phyloP scores from a whole-genome alignment of 1,284 basidiomycete genomes.

The Moesziomyces sp. region DNA sequence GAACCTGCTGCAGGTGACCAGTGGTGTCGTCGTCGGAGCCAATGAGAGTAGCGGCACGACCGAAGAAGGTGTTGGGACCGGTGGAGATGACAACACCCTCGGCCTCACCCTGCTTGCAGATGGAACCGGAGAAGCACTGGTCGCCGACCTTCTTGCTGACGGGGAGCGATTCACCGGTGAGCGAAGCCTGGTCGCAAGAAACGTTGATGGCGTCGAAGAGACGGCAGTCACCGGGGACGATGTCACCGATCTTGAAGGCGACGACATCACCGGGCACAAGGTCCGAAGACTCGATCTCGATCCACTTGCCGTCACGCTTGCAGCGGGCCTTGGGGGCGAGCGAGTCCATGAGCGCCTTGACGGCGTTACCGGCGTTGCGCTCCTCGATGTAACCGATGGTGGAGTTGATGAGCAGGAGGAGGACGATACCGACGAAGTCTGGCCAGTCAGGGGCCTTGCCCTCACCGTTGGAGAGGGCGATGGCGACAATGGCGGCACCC shows the following conservation, averaged over 20 bases:
- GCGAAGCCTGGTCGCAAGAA: conserved; percentile 88
- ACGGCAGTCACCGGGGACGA: conserved; percentile 87
- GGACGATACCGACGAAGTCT: conserved; percentile 95
- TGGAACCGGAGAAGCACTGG: conserved; percentile 80
- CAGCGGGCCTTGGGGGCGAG: conserved; percentile 92
- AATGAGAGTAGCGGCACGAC: conserved; percentile 91
- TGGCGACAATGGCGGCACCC: conserved; percentile 93
- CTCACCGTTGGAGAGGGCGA: conserved; percentile 93
- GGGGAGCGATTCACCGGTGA: conserved; percentile 94
- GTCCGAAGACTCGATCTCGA: conserved; percentile 76
- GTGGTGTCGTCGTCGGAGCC: conserved; percentile 86
- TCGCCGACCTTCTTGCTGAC: conserved; percentile 79
- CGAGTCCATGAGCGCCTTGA: conserved; percentile 99
- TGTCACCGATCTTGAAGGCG: conserved; percentile 85
- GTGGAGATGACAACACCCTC: conserved; percentile 90
- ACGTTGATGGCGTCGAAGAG: conserved; percentile 79
- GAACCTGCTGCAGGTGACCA: conserved; percentile 80
- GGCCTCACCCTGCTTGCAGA: conserved; percentile 78
- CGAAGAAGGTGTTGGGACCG: conserved; percentile 90
- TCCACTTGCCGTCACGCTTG: conserved; percentile 72
- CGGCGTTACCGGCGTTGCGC: conserved; percentile 94
- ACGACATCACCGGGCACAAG: conserved; percentile 95
- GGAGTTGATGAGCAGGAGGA: conserved; percentile 92
- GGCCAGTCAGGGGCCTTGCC: conserved; percentile 89
- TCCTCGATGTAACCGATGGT: conserved; percentile 98